Evolutionary conservation across 73 alveolate genomes (phyloP).

Genomic region (Symbiodinium pilosum): DNA sequence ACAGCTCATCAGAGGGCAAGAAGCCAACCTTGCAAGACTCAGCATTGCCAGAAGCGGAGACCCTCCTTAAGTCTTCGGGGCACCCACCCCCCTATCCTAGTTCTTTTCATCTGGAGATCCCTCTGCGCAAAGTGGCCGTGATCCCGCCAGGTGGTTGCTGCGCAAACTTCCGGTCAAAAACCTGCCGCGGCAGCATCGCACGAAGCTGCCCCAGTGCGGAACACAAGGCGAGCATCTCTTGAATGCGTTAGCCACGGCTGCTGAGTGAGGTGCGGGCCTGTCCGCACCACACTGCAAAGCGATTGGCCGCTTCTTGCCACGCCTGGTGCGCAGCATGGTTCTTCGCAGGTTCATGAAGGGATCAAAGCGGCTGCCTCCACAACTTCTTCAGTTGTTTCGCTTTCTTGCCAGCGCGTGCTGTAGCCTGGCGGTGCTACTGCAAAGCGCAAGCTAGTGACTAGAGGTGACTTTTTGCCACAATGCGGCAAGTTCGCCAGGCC

Average conservation of each 20-base stretch:
- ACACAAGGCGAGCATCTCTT: too few relatives aligned
- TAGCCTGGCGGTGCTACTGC: too few relatives aligned
- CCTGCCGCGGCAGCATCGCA: too few relatives aligned
- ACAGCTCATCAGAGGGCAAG: slow-evolving; percentile 60
- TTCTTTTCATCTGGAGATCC: neutral
- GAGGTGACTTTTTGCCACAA: neutral
- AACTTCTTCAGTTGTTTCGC: neutral
- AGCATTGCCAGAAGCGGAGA: neutral
- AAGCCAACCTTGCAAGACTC: slow-evolving; percentile 39
- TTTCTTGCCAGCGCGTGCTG: neutral
- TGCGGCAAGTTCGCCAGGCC: neutral
- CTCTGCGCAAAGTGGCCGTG: slow-evolving; percentile 16
- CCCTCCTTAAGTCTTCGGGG: neutral
- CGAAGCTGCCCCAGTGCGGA: too few relatives aligned
- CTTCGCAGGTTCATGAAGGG: neutral
- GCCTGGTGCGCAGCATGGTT: neutral
- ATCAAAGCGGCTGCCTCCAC: slow-evolving; percentile 38
- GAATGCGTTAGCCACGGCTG: too few relatives aligned
- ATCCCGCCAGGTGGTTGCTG: slow-evolving; percentile 59
- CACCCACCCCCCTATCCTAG: neutral
- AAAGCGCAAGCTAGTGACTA: neutral
- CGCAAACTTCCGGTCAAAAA: slow-evolving; percentile 59
- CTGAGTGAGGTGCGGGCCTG: too few relatives aligned
- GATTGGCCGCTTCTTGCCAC: slow-evolving; percentile 61
- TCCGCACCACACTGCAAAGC: slow-evolving; percentile 82